Conservation (phyloP, 2,329 filamentous ascomycete species). For the Cercospora nicotianae region DNA sequence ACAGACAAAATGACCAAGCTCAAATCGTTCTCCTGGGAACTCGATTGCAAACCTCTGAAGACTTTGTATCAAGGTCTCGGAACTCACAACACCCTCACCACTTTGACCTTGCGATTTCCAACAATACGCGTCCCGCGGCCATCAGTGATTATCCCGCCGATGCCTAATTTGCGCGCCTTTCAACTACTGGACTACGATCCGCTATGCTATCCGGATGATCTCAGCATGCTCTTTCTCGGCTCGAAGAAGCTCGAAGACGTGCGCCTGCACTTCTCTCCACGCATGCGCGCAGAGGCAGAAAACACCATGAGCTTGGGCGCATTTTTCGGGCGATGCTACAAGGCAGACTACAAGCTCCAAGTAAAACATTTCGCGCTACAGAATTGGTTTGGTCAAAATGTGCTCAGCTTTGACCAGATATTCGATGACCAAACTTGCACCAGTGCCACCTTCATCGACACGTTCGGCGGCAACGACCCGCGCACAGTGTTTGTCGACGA, state of each 20-base stretch:
- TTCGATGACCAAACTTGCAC: conserved; percentile 46
- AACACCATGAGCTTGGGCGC: conserved; percentile 56
- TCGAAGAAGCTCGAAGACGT: conserved; percentile 57
- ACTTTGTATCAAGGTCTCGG: conserved; percentile 60
- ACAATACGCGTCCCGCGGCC: conserved; percentile 58
- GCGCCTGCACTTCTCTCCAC: conserved; percentile 60
- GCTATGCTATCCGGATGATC: conserved; percentile 64
- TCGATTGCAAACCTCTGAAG: conserved; percentile 61
- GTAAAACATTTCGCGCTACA: conserved; percentile 56
- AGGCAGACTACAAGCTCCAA: conserved; percentile 48
- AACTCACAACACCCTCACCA: conserved; percentile 51
- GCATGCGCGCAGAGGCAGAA: conserved; percentile 61
- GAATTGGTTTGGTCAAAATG: conserved; percentile 59
- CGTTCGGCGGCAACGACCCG: conserved; percentile 49
- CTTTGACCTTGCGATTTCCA: conserved; percentile 58
- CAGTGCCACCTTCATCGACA: conserved; percentile 56
- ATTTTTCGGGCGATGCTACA: conserved; percentile 58
- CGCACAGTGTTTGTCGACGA: conserved; percentile 55
- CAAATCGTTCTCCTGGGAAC: conserved; percentile 60
- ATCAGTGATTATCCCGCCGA: conserved; percentile 55
- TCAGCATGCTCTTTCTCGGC: conserved; percentile 56
- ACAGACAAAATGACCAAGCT: conserved; percentile 60
- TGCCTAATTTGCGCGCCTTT: conserved; percentile 56
- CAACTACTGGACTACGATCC: conserved; percentile 62
- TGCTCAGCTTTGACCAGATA: conserved; percentile 48